phyloP scores from a whole-genome alignment of 75 land plant genomes.

The Selaginella moellendorffii region DNA sequence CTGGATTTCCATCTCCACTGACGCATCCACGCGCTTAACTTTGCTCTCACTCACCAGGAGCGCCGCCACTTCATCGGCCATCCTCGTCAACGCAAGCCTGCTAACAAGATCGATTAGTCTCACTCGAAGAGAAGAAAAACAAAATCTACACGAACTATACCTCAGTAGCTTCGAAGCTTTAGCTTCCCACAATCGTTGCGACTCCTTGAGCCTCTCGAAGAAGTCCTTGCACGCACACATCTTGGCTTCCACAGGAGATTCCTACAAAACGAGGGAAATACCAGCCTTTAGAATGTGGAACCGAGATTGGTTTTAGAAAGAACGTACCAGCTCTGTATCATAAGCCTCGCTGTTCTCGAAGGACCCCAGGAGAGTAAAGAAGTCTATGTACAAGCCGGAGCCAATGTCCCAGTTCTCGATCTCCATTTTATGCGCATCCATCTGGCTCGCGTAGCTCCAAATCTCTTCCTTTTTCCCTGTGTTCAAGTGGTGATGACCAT shows the following conservation, averaged over 20 bases:
- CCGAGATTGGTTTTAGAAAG: no score
- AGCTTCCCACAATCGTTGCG: constrained; percentile 54
- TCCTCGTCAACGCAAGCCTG: constrained; percentile 62
- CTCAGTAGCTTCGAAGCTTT: constrained; percentile 54
- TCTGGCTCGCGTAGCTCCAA: constrained; percentile 45
- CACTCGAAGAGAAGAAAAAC: no score
- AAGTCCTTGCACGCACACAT: constrained; percentile 44
- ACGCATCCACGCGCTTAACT: constrained; percentile 17
- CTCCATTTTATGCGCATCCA: constrained; percentile 76
- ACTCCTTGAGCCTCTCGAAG: constrained; percentile 44
- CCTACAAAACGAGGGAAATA: constrained; percentile 33
- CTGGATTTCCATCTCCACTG: constrained; percentile 43
- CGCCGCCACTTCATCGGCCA: constrained; percentile 62
- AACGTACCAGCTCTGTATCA: constrained; percentile 48
- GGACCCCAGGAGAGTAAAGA: constrained; percentile 37
- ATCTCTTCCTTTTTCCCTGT: not conserved
- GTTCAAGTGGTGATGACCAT: not conserved
- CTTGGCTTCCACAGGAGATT: constrained; percentile 41
- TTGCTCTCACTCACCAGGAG: constrained; percentile 37
- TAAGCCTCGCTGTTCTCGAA: constrained; percentile 29
- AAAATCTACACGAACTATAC: no score
- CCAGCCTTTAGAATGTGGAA: no score
- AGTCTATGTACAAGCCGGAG: constrained; percentile 73
- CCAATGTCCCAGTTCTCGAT: constrained; percentile 89
- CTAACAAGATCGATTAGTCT: not conserved